A percentile compares a stretch with the other conserved stretches of the same genome.
phyloP scores from a whole-genome alignment of 2,329 filamentous ascomycete genomes.

The Colletotrichum echinochloae region DNA sequence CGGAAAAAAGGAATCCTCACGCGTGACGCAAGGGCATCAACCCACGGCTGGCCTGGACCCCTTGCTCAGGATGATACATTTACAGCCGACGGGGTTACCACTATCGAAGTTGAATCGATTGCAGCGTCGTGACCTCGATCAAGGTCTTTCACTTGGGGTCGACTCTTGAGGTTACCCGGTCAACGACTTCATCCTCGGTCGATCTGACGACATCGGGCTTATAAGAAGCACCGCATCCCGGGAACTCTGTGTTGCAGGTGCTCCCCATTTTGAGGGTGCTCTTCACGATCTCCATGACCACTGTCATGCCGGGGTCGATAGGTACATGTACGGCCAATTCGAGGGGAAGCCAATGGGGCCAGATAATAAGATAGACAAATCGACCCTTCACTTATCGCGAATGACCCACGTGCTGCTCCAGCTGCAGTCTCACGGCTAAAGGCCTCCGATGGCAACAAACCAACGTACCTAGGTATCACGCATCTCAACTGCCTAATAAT shows the following conservation, averaged over 20 bases:
- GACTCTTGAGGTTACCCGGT: constrained; percentile 43
- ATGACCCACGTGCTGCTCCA: too few species aligned
- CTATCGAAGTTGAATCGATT: constrained; percentile 48
- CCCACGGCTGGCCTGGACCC: constrained; percentile 48
- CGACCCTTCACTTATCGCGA: too few species aligned
- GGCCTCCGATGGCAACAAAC: too few species aligned
- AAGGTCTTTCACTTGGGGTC: constrained; percentile 51
- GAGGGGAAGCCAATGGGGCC: too few species aligned
- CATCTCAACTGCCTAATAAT: too few species aligned
- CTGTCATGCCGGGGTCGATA: too few species aligned
- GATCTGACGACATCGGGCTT: not conserved
- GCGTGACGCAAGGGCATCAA: constrained; percentile 44
- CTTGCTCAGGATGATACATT: constrained; percentile 55
- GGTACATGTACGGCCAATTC: too few species aligned
- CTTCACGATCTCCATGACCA: not conserved
- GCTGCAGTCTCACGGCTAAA: too few species aligned
- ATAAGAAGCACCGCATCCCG: not conserved
- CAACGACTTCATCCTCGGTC: not conserved
- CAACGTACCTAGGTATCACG: too few species aligned
- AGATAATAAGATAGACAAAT: too few species aligned
- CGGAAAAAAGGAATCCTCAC: constrained; percentile 49
- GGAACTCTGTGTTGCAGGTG: not conserved
- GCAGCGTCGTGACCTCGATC: constrained; percentile 54
- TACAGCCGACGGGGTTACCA: constrained; percentile 52
- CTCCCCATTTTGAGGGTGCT: not conserved